Conservation (phyloP, 2,329 filamentous ascomycete species). For the Dactylellina haptotyla region DNA sequence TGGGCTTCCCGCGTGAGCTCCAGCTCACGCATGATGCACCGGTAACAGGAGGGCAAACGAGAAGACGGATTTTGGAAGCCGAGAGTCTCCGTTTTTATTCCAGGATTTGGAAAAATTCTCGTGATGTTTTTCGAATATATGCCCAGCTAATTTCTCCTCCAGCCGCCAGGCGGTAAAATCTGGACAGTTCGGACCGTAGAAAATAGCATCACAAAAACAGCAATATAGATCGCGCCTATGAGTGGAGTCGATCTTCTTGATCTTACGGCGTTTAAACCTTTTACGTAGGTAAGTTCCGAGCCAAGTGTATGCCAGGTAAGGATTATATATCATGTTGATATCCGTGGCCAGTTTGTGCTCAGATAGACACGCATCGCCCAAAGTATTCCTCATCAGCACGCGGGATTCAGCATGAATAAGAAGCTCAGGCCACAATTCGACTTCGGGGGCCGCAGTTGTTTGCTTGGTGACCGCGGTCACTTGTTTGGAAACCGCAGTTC, state of each 20-base stretch:
- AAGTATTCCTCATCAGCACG: neutral
- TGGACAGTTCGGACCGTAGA: no score
- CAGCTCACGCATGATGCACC: neutral
- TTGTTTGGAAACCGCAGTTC: neutral
- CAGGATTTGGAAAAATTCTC: constrained; percentile 7
- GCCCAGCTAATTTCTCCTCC: neutral
- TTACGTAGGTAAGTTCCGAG: neutral
- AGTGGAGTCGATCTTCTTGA: neutral
- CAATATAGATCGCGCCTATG: neutral
- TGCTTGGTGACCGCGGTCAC: no score
- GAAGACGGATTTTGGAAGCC: neutral
- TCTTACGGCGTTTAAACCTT: neutral
- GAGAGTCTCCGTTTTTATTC: neutral
- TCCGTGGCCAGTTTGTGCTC: neutral
- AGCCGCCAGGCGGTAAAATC: no score
- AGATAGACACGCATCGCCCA: neutral
- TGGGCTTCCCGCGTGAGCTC: neutral
- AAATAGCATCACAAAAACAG: neutral
- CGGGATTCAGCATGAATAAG: neutral
- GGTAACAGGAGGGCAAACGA: no score
- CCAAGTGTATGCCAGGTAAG: neutral
- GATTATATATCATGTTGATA: neutral
- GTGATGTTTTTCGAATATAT: constrained; percentile 10
- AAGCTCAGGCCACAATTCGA: no score
- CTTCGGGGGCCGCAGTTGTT: no score